Evolutionary conservation across 164 flowering plant species (phyloP).

Genomic region (Piper betle): DNA sequence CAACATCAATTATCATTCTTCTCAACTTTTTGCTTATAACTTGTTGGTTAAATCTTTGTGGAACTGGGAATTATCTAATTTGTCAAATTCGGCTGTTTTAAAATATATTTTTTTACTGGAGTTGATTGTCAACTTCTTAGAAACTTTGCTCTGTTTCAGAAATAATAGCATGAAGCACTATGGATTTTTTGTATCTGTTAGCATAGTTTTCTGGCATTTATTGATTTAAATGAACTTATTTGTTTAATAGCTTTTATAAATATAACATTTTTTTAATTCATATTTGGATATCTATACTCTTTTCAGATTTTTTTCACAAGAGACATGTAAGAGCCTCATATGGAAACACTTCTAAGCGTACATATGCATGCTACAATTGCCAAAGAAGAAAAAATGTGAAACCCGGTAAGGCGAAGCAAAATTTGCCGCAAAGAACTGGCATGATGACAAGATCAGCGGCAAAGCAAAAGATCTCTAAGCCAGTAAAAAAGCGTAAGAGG

Average conservation of each 20-base stretch:
- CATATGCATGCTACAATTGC: slow-evolving; percentile 60
- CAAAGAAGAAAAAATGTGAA: slow-evolving; percentile 18
- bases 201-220: neutral
- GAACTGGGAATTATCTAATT: neutral
- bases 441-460: slow-evolving; percentile 38
- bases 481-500: slow-evolving; percentile 4
- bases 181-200: neutral
- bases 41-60: neutral
- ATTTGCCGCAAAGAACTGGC: slow-evolving; percentile 2
- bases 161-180: no score
- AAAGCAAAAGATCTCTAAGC: slow-evolving; percentile 28
- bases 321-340: slow-evolving; percentile 53
- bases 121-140: neutral
- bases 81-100: no score
- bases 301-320: slow-evolving; percentile 71
- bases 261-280: neutral
- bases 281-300: neutral
- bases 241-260: neutral
- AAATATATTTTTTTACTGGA: neutral
- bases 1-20: neutral
- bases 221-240: neutral
- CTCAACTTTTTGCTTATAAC: neutral
- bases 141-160: neutral
- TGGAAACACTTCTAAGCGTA: slow-evolving; percentile 26
- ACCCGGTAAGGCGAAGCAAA: slow-evolving; percentile 16